Percentiles rank a stretch among this genome's conserved stretches.
phyloP scores from a whole-genome alignment of 2,329 filamentous ascomycete genomes.

The Xylariaceae sp. region DNA sequence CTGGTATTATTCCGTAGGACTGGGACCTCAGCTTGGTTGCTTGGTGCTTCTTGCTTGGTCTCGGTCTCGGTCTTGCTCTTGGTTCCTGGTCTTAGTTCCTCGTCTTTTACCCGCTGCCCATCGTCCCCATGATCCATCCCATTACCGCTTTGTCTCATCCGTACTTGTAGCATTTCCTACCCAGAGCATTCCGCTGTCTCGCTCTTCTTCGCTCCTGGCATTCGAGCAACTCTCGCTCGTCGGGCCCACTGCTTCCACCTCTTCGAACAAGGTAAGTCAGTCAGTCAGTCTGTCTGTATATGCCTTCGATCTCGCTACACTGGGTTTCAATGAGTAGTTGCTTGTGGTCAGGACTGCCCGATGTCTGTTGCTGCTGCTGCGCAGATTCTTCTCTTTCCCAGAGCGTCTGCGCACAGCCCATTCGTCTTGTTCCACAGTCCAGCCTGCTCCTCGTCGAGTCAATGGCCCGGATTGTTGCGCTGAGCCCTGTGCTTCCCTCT shows the following conservation, averaged over 20 bases:
- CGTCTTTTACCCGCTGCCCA: background rate
- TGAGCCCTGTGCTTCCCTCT: background rate
- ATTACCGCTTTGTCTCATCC: constrained; percentile 23
- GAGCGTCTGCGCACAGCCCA: constrained; percentile 2
- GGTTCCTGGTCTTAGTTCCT: background rate
- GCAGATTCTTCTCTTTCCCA: background rate
- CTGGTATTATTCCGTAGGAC: background rate
- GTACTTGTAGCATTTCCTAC: constrained; percentile 19
- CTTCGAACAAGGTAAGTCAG: constrained; percentile 12
- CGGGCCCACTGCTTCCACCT: background rate
- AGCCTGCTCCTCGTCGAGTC: constrained; percentile 3
- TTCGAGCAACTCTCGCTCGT: constrained; percentile 5
- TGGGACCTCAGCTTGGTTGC: background rate
- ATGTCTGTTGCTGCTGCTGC: background rate
- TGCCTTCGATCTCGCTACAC: background rate
- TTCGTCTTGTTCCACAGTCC: constrained; percentile 2
- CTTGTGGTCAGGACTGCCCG: no score
- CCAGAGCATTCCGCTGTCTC: constrained; percentile 28
- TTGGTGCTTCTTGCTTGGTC: background rate
- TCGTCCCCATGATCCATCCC: constrained; percentile 14
- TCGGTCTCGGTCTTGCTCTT: background rate
- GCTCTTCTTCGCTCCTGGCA: constrained; percentile 17
- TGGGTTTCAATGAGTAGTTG: background rate
- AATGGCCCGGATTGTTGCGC: constrained; percentile 2
- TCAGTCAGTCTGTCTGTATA: background rate